Evolutionary conservation across 192 early-diverging fungal genomes (phyloP), one percentile per base, ranked within the genome.

Genomic region (Backusella sp.): DNA sequence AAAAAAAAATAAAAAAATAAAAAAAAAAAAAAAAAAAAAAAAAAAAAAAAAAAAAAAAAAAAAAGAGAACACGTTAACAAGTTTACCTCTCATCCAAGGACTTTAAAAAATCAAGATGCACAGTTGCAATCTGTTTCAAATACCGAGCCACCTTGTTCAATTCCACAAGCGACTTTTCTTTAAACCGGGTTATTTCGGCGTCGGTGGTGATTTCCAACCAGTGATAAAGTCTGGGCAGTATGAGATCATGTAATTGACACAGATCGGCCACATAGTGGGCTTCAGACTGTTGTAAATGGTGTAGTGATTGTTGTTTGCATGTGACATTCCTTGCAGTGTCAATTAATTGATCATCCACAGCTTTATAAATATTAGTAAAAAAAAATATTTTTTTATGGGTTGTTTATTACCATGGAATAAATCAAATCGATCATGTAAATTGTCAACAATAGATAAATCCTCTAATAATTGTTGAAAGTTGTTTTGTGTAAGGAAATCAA

Each of bases 291-390:
- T 66, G 21, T 7, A 74, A n/a, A 1, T 21, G 6, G 17, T 19
- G 19, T 2, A 74, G 28, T 5, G 15, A 14, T 44, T 30, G 5
- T 26, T 74, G 73, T 59, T 74, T 74, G 12, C 28, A 66, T 39
- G 73, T 39, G 7, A 74, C 73, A 41, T 66, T 46, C 66, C 73
- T 66, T 74, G 73, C 59, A 12, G 65, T 41, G 41, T 74, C 73
- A 30, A 41, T 35, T 1, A 74, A 37, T 66, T 74, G 73, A 42
- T 66, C 30, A 66, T 74, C 73, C 28, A 74, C 17, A 44, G 21
- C 34, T 32, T 32, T n/a, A n/a, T n/a, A n/a, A n/a, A n/a, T n/a
- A n/a, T n/a, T n/a, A n/a, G n/a, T n/a, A n/a, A n/a, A n/a, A n/a
- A n/a, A n/a, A n/a, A n/a, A n/a, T n/a, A n/a, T n/a, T n/a, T n/a